phyloP scores from a whole-genome alignment of 2,329 filamentous ascomycete species.

The Colletotrichum higginsianum region DNA sequence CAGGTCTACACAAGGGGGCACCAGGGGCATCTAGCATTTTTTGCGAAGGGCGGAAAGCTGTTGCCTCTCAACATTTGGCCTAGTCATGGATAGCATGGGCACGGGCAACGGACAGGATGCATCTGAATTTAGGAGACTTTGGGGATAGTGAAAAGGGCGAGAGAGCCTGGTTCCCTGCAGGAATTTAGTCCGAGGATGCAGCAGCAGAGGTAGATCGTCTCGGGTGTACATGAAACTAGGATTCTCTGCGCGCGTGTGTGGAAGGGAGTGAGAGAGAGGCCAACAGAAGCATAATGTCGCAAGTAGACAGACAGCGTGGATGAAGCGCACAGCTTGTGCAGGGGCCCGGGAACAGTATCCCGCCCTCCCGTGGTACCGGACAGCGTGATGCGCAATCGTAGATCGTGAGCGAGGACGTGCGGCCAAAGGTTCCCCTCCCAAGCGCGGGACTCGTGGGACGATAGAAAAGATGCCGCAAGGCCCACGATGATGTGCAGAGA shows the following conservation, averaged over 20 bases:
- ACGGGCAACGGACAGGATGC: slow-evolving; percentile 8
- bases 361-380: slow-evolving; percentile 20
- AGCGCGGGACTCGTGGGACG: not conserved
- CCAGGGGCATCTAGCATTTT: slow-evolving; percentile 14
- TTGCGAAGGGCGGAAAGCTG: slow-evolving; percentile 15
- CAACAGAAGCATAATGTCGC: slow-evolving; percentile 9
- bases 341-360: slow-evolving; percentile 27
- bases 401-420: slow-evolving; percentile 6
- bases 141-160: slow-evolving; percentile 8
- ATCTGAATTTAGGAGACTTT: not conserved
- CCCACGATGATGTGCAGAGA: slow-evolving; percentile 16
- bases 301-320: not conserved
- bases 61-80: slow-evolving; percentile 26
- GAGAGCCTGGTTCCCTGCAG: slow-evolving; percentile 3
- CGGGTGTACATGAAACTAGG: slow-evolving; percentile 11
- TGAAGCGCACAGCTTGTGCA: slow-evolving; percentile 19
- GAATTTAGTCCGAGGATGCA: not conserved
- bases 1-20: slow-evolving; percentile 29
- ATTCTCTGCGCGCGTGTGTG: slow-evolving; percentile 12
- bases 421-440: not conserved
- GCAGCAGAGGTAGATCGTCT: not conserved
- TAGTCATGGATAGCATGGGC: slow-evolving; percentile 16
- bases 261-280: slow-evolving; percentile 16
- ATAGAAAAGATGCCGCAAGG: slow-evolving; percentile 1
- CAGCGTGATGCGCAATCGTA: not conserved